Evolutionary conservation across 345 rosid species (phyloP), one percentile per base, ranked within the genome.

Genomic region (Syzygium oleosum): DNA sequence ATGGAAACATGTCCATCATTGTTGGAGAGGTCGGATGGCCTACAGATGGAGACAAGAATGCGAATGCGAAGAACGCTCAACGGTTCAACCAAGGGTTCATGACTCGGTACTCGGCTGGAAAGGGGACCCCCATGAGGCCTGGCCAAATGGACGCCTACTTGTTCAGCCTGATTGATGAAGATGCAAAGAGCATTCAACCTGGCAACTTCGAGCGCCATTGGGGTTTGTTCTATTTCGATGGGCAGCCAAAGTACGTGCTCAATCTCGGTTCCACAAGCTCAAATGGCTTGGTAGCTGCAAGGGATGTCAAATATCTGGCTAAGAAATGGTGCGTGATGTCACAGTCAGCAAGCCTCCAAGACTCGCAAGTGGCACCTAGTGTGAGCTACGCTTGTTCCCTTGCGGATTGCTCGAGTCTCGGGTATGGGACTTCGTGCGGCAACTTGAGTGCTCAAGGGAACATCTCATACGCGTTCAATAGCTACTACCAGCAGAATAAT

Each of bases 1-100:
- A 91, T 51, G 93, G 93, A 19, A 91, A 94, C 90, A 54, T 95
- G 95, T 96, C 97, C 4, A 93, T 98, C 53, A 93, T 95, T 11
- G 87, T 96, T 27, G 99, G 99, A 31, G 99, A 98, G 89, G 88
- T 96, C 15, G 99, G 99, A 21, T 96, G 99, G 99, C 99, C 99
- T 23, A 98, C 99, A 31, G 99, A 98, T 65, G 98, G 99, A 2
- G 94, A 98, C 85, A 89, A 63, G 83, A 94, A 92, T 55, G 99
- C 99, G 0, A 95, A 96, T 85, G n/a, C 88, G 46, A 93, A 89
- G 59, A 93, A 91, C 86, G 98, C 98, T 23, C 96, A 92, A 34
- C 93, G 94, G 87, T 98, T 98, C 92, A 95, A 96, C 92, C 98
- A 96, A 93, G 99, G 99, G n/a, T 94, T 98, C 86, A 89, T 98